phyloP scores from a whole-genome alignment of 805 yeast genomes.

The Candida takata region DNA sequence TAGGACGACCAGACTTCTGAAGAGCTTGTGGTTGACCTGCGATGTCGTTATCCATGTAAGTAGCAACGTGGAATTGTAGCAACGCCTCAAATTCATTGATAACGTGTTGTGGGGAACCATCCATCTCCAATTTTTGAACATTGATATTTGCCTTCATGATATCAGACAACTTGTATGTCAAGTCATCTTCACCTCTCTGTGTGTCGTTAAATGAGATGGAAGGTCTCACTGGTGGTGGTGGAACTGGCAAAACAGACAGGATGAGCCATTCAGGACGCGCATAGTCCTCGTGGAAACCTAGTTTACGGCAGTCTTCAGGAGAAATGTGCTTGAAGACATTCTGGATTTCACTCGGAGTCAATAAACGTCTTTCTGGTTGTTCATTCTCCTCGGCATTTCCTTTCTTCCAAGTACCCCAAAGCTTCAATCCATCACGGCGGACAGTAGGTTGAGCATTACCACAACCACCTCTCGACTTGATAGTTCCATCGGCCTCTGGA shows the following conservation, averaged over 20 bases:
- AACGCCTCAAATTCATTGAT: conserved; percentile 93
- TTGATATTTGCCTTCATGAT: conserved; percentile 93
- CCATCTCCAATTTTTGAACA: conserved; percentile 95
- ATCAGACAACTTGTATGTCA: conserved; percentile 95
- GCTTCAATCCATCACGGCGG: conserved; percentile 90
- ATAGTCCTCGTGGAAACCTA: conserved; percentile 92
- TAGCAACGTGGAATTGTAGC: conserved; percentile 95
- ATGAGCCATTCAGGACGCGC: conserved; percentile 99
- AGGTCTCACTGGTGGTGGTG: conserved; percentile 99
- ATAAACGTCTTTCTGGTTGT: conserved; percentile 85
- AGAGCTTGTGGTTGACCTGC: conserved; percentile 99
- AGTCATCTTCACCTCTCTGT: conserved; percentile 98
- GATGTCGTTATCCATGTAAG: conserved; percentile 98
- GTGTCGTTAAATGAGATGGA: conserved; percentile 97
- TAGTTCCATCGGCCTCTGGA: conserved; percentile 53
- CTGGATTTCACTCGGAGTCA: conserved; percentile 83
- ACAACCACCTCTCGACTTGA: conserved; percentile 87
- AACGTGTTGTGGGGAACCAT: conserved; percentile 98
- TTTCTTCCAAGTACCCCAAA: conserved; percentile 98
- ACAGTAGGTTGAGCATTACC: conserved; percentile 95
- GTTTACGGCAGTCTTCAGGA: conserved; percentile 66
- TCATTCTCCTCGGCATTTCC: conserved; percentile 75
- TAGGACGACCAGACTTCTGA: conserved; percentile 98
- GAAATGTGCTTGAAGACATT: conserved; percentile 90
- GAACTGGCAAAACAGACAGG: conserved; percentile 95